Conservation (phyloP, 2,329 filamentous ascomycete genomes). For the Teratosphaeria zuluensis region DNA sequence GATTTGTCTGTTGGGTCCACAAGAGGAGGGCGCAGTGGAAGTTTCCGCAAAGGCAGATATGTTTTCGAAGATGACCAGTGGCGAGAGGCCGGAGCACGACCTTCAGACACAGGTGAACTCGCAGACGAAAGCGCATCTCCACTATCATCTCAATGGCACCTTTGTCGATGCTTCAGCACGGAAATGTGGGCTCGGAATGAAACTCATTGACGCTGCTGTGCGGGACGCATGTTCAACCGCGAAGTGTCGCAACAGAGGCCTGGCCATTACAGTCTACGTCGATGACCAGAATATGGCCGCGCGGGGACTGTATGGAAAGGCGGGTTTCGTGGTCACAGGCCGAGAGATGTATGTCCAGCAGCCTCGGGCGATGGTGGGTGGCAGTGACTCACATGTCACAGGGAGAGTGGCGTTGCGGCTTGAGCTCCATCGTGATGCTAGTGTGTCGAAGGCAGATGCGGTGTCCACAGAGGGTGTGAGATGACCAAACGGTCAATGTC, state of each 20-base stretch:
- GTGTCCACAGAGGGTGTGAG: not conserved
- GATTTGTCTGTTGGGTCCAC: conserved; percentile 19
- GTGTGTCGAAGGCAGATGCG: not conserved
- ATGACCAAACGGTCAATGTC: not conserved
- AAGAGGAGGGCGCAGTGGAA: conserved; percentile 1
- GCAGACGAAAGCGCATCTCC: not conserved
- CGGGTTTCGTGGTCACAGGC: conserved; percentile 17
- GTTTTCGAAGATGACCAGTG: conserved; percentile 2
- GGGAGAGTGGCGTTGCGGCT: conserved; percentile 13
- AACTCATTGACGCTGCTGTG: conserved; percentile 20
- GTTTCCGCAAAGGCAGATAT: conserved; percentile 12
- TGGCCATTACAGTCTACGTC: conserved; percentile 14
- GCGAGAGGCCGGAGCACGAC: not conserved
- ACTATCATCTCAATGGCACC: conserved; percentile 21
- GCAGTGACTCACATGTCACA: conserved; percentile 3
- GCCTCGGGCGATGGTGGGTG: conserved; percentile 5
- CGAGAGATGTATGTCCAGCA: conserved; percentile 15
- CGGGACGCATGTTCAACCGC: conserved; percentile 7
- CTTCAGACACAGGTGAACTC: not conserved
- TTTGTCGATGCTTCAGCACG: conserved; percentile 21
- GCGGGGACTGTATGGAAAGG: conserved; percentile 16
- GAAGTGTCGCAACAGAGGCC: not conserved
- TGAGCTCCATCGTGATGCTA: conserved; percentile 8
- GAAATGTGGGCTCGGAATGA: conserved; percentile 19
- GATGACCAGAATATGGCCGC: conserved; percentile 20